Evolutionary conservation across 352 stramenopile species (phyloP), one percentile per base, ranked within the genome.

Genomic region (Phytophthora foliorum): DNA sequence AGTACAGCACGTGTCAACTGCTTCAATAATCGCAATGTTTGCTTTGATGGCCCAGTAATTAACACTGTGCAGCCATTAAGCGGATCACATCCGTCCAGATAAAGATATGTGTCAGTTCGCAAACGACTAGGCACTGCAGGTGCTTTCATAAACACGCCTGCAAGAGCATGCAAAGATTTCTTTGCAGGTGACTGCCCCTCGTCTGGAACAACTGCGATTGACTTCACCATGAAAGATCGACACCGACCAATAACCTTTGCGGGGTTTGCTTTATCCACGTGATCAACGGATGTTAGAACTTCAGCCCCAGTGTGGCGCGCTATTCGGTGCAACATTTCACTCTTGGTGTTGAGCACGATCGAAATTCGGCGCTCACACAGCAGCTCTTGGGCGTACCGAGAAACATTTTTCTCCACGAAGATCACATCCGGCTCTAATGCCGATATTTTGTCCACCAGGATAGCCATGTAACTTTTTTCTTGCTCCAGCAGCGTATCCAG

Each of bases 401-500:
- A 97, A 16, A 98, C 89, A 11, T 86, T 90, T 16, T 88, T 85
- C 52, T 96, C 95, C 24, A 98, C 94, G 70, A 99, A 95, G 34
- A 99, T 86, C 22, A 99, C 76, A 78, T 99, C 92, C 8, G 97
- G 97, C 63, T 98, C 90, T 25, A 99, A 68, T 29, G 89, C 91
- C 3, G 96, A 90, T 60, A 99, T 99, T 63, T 99, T 99, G 22
- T 95, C 88, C 16, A 99, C 96, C 16, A 99, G 78, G 48, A 99
- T 99, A 67, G 96, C 84, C 84, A 99, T 98, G 74, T 99, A 99
- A 57, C 95, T 93, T 63, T 98, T 91, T 78, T 99, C 98, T 73
- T 98, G 91, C 70, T 99, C 97, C 25, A 99, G 72, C 7, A 99
- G 67, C 10, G 95, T 98, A 67, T 99, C 96, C 0, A 99, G 77